Conservation (phyloP, 1,284 basidiomycete genomes). For the Vanrija sp. region DNA sequence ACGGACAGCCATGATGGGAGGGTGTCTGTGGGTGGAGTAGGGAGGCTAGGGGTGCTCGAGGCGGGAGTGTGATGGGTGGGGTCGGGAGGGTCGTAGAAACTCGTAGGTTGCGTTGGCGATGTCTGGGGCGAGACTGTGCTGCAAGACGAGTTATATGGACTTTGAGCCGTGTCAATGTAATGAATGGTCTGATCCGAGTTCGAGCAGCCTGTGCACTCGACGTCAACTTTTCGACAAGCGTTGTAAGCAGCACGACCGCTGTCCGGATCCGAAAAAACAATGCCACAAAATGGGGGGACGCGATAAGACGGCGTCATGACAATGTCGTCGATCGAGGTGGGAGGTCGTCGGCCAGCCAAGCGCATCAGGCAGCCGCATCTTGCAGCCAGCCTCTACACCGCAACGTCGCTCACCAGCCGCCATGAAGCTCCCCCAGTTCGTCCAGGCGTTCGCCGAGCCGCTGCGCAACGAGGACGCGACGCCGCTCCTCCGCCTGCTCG, state of each 20-base stretch:
- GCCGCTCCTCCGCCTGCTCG: constrained; percentile 31
- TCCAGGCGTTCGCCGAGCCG: constrained; percentile 35
- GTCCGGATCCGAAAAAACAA: constrained; percentile 2
- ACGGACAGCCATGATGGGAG: constrained; percentile 53
- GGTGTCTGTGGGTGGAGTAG: background rate
- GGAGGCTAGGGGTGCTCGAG: background rate
- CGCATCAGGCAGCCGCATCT: too few relatives aligned
- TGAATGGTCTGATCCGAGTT: too few relatives aligned
- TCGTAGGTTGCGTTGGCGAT: background rate
- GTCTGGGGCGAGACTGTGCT: background rate
- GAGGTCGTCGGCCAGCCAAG: too few relatives aligned
- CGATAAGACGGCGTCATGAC: too few relatives aligned
- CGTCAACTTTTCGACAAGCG: constrained; percentile 4
- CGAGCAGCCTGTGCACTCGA: too few relatives aligned
- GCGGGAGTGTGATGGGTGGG: background rate
- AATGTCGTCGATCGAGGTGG: too few relatives aligned
- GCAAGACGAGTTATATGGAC: background rate
- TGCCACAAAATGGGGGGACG: background rate
- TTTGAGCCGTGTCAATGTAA: background rate
- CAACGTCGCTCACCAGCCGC: background rate
- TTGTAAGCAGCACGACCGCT: background rate
- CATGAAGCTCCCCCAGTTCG: constrained; percentile 46
- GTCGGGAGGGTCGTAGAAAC: background rate
- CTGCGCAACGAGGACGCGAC: constrained; percentile 29
- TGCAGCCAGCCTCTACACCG: too few relatives aligned